phyloP scores from a whole-genome alignment of 345 rosid species.

The Garcia nutans region DNA sequence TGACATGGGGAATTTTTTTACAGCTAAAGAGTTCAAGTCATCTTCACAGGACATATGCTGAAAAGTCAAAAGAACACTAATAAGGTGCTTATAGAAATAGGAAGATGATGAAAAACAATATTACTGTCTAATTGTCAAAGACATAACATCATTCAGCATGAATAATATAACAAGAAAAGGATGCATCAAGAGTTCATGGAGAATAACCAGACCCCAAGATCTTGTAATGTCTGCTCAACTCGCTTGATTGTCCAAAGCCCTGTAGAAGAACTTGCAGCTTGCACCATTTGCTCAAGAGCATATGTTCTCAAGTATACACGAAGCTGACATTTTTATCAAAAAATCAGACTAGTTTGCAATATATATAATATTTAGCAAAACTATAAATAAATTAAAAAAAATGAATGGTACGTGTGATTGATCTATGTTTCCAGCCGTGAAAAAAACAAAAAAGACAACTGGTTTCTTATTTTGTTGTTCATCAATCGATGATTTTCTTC shows the following conservation, averaged over 20 bases:
- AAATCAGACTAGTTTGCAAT: no score
- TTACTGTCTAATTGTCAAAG: not conserved
- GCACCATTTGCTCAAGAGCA: slow-evolving; percentile 99
- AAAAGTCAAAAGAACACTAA: not conserved
- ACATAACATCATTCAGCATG: slow-evolving; percentile 10
- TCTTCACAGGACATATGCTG: not conserved
- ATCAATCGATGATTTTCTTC: no score
- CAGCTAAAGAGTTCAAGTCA: not conserved
- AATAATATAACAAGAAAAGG: slow-evolving; percentile 9
- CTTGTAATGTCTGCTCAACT: slow-evolving; percentile 92
- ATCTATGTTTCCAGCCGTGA: no score
- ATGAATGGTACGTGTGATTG: no score
- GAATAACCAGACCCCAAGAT: slow-evolving; percentile 76
- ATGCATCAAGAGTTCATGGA: slow-evolving; percentile 16
- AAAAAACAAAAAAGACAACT: no score
- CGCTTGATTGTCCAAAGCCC: slow-evolving; percentile 94
- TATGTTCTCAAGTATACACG: no score
- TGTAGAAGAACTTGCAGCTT: slow-evolving; percentile 90
- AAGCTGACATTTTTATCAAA: no score
- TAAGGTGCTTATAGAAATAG: no score
- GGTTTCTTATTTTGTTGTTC: no score
- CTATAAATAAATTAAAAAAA: no score
- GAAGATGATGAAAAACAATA: not conserved
- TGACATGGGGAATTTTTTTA: not conserved
- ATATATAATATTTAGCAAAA: no score